Conservation (phyloP, 164 flowering plant genomes). For the Umbellularia californica region DNA sequence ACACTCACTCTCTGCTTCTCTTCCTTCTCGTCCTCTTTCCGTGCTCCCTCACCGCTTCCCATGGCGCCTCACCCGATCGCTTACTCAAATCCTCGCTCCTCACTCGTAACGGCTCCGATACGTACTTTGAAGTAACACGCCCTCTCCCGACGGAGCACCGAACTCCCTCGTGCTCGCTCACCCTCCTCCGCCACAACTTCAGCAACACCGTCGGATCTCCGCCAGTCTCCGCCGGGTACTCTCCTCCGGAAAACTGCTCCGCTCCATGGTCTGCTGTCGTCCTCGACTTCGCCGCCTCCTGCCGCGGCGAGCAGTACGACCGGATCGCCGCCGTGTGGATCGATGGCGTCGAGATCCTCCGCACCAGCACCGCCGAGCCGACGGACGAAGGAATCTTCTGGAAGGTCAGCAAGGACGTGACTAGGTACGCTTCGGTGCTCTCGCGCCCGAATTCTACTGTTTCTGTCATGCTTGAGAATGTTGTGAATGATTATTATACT, state of each 20-base stretch:
- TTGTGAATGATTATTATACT: constrained; percentile 57
- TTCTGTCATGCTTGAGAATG: constrained; percentile 77
- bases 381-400: constrained; percentile 58
- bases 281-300: constrained; percentile 40
- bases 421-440: constrained; percentile 62
- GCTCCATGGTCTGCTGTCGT: constrained; percentile 52
- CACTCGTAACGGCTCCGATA: constrained; percentile 10
- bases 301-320: constrained; percentile 68
- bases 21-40: constrained; percentile 1
- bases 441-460: constrained; percentile 31
- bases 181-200: constrained; percentile 52
- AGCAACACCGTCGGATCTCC: constrained; percentile 54
- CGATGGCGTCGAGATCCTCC: constrained; percentile 76
- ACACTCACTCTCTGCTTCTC: neutral
- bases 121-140: constrained; percentile 39
- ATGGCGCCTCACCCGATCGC: constrained; percentile 23
- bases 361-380: constrained; percentile 92
- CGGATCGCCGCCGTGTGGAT: constrained; percentile 83
- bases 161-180: constrained; percentile 45
- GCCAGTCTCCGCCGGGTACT: constrained; percentile 46
- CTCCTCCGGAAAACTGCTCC: constrained; percentile 56
- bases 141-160: constrained; percentile 46
- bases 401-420: constrained; percentile 72
- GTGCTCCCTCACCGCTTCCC: constrained; percentile 6
- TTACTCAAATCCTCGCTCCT: constrained; percentile 13